Evolutionary conservation across 345 rosid genomes (phyloP).

Genomic region (Populus simonii): DNA sequence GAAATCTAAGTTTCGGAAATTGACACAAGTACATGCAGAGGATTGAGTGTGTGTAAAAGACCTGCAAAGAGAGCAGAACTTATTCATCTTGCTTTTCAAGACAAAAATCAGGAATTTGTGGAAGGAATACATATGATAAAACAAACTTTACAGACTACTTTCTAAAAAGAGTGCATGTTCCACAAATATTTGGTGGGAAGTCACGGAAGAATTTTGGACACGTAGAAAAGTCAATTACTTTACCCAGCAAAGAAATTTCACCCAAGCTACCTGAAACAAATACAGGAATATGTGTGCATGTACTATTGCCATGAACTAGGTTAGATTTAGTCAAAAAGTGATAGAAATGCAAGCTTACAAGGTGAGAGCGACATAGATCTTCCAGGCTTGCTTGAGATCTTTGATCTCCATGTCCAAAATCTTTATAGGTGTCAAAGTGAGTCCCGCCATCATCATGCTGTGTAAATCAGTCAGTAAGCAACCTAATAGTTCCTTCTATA

Average conservation of each 20-base stretch:
- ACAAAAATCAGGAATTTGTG: neutral
- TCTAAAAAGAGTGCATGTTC: neutral
- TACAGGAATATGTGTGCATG: neutral
- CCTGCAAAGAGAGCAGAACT: neutral
- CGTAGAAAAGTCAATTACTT: neutral
- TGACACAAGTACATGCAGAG: neutral
- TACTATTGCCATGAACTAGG: neutral
- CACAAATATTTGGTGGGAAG: neutral
- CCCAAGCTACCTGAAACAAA: neutral
- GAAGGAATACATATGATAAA: neutral
- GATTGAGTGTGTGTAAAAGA: neutral
- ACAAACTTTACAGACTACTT: neutral
- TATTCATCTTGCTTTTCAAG: neutral
- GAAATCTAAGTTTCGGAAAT: neutral
- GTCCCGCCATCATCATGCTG: conserved; percentile 40
- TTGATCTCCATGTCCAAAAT: conserved; percentile 40
- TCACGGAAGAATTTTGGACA: neutral
- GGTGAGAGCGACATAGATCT: conserved; percentile 94
- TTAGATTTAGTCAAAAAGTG: neutral
- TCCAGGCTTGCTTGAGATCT: conserved; percentile 69
- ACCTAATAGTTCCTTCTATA: neutral
- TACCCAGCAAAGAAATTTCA: neutral
- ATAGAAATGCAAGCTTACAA: conserved; percentile 45
- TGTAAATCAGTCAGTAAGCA: conserved; percentile 22
- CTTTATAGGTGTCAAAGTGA: conserved; percentile 34